Base-by-base conservation (phyloP, 2,329 filamentous ascomycete species). In the Aspergillus vadensis region DNA sequence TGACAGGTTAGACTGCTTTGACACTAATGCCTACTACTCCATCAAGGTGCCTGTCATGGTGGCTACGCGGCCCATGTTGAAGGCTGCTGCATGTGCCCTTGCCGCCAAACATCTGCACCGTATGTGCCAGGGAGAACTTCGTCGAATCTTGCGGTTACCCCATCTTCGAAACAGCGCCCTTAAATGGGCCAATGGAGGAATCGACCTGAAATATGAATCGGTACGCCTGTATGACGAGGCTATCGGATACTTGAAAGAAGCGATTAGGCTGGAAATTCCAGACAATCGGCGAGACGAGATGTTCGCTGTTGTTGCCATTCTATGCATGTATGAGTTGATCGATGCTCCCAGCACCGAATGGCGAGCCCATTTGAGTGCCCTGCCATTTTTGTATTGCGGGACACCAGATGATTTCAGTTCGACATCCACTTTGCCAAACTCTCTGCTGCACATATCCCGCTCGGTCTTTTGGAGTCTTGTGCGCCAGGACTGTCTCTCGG, bases 1-100 rank as follows among this genome's bases (percentile, higher is more conserved):
- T 19, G 23, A 38, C 19, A 65, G 70, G 61, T 67, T 70, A 67
- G 69, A 71, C 53, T 61, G 69, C 74, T 71, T 71, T 21, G 69
- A 72, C 32, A 67, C 68, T 14, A 69, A 65, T 17, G 64, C 63
- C 5, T 72, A 71, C 43, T 72, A 70, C 41, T 70, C 68, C n/a
- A 61, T 62, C 10, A 70, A 69, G 38, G 66, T 70, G 4, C 68
- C 70, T 9, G 60, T 72, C 19, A 63, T 70, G 27, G 70, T 68
- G 7, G 60, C 66, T 1, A 62, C 68, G 48, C 67, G 67, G 43
- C 62, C 65, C 17, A 62, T 71, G 58, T 52, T 72, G 27, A 65
- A 65, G 27, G 68, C 69, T 23, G 68, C 69, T 14, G 65, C 69
- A 25, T 70, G 69, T 25, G 69, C 70, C 9, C 68, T 72, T 6